Base-by-base conservation (phyloP, 164 flowering plant species). In the Litsea cubeba region DNA sequence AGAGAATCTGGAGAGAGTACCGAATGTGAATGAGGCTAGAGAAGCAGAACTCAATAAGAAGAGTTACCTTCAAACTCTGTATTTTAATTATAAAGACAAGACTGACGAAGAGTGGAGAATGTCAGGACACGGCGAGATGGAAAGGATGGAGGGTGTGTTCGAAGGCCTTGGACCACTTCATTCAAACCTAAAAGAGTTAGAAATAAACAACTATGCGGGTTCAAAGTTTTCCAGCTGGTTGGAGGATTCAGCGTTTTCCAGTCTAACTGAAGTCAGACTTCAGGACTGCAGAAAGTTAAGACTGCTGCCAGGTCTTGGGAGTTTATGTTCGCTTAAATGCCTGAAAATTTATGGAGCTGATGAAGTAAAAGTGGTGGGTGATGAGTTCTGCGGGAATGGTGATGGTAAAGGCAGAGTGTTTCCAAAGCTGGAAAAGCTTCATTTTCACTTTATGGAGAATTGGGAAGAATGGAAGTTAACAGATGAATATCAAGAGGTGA, bases 141-240 rank as follows among this genome's bases (percentile, higher is more conserved):
- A 17, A 18, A 15, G n/a, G 12, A 58, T 15, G 18, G 62, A 58
- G 18, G 18, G 22, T 58, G 62, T 58, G 22, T n/a, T 58, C 12
- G 62, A 58, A 58, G 62, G 62, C 62, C 62, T 58, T 58, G 12
- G 62, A 58, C 77, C 77, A 5, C 22, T 12, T 58, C 62, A 58
- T n/a, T 58, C 62, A n/a, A 58, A 58, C 62, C 12, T 58, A n/a
- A 17, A 58, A 14, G 18, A 15, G 62, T 58, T 58, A n/a, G 5
- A 10, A n/a, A 58, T 58, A 12, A 14, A n/a, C 10, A 1, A 25
- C 11, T 77, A 63, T 20, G 4, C 2, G 3, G 81, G 62, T n/a
- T 58, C 22, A n/a, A 58, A 58, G 62, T 58, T 58, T 4, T n/a
- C 62, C 18, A 58, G n/a, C 22, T 58, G 62, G 62, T n/a, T 58